Base-by-base conservation (phyloP, 2,329 filamentous ascomycete genomes). In the Pseudocercospora cruenta region DNA sequence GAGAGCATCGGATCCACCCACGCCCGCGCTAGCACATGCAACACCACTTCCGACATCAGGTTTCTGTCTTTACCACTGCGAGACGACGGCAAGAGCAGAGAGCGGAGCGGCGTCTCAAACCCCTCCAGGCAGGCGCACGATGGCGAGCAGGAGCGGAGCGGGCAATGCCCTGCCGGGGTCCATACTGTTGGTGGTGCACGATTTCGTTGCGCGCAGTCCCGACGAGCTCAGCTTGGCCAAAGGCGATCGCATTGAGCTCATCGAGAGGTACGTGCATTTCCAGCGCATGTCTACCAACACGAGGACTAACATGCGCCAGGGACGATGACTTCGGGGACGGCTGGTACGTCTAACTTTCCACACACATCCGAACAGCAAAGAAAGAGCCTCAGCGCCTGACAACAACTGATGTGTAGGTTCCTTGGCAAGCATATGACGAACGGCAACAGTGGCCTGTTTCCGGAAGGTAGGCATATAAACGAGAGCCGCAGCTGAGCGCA, bases 141-240 rank as follows among this genome's bases (percentile, higher is more conserved):
- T 73, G 72, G 71, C 73, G 16, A 59, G 66, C 36, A 71, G 71
- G 63, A 67, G 67, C 58, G 72, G 72, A 36, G 69, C 66, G 51
- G 66, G 64, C 59, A 68, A 73, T 39, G 75, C 76, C 39, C 69
- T 67, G 19, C 71, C 77, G 1, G 78, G 78, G 51, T 72, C 73
- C 21, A 74, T 88, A 57, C 79, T 92, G 72, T 79, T 91, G 70
- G 90, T 91, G 68, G 89, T 92, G 72, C 89, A 99, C 81, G 93
- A 97, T 80, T 98, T 99, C 79, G 84, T 89, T 72, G 94, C 94
- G 65, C 89, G 95, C 72, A 96, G 93, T 79, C 91, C 92, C 65
- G 95, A 99, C 81, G 95, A 99, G 84, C 85, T 99, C 76, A 96
- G 88, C 73, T 85, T 99, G 71, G 84, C 88, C 63, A 96, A 96